Evolutionary conservation across 129 eudicot genomes (phyloP).

Genomic region (Silybum marianum): DNA sequence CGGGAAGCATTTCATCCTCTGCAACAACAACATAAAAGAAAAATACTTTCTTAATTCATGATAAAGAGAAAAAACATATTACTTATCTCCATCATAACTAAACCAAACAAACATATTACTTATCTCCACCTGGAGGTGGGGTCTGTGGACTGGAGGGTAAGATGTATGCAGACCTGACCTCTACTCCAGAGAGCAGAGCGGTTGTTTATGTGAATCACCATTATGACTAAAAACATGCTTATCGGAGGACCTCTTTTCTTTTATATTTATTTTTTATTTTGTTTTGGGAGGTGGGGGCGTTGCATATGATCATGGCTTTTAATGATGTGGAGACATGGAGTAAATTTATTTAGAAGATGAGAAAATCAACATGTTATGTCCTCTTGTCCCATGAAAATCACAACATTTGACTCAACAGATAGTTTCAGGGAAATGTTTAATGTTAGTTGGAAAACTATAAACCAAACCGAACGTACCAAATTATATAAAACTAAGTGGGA

Average conservation of each 20-base stretch:
- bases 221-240: conserved; percentile 18
- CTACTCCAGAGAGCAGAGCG: background rate
- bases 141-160: background rate
- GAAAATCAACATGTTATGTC: background rate
- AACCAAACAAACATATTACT: background rate
- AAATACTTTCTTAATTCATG: conserved; percentile 3
- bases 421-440: background rate
- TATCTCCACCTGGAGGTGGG: background rate
- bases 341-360: background rate
- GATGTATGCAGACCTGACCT: background rate
- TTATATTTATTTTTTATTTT: background rate
- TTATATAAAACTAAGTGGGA: background rate
- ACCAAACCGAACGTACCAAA: background rate
- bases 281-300: background rate
- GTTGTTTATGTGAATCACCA: background rate
- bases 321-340: background rate
- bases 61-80: background rate
- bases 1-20: conserved; percentile 91
- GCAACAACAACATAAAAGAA: conserved; percentile 34
- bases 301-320: background rate
- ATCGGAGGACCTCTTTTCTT: background rate
- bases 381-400: background rate
- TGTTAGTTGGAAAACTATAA: background rate
- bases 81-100: background rate
- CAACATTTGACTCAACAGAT: background rate